Evolutionary conservation across 1,139 yeast species (phyloP).

Genomic region (Hyphopichia fennica): DNA sequence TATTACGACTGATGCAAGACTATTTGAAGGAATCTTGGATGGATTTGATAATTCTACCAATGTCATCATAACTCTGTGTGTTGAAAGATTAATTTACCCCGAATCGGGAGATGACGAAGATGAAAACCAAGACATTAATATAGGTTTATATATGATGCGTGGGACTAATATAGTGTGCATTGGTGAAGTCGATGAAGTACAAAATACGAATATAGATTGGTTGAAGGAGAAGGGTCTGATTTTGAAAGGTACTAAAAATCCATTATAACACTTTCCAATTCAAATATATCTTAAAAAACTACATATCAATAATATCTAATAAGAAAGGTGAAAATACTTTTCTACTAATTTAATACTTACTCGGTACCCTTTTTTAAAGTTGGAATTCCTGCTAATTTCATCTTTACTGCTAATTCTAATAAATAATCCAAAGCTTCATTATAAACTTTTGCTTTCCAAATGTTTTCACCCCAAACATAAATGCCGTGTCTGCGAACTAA

Average conservation of each 20-base stretch:
- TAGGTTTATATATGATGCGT: slow-evolving; percentile 71
- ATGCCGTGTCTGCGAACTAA: slow-evolving; percentile 92
- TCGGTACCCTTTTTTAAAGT: not conserved
- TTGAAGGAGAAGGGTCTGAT: slow-evolving; percentile 38
- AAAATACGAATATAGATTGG: slow-evolving; percentile 55
- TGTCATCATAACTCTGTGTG: slow-evolving; percentile 60
- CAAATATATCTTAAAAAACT: not conserved
- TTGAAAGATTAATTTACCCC: slow-evolving; percentile 49
- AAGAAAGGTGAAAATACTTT: too few relatives aligned
- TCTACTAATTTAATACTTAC: too few relatives aligned
- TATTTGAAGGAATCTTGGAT: slow-evolving; percentile 68
- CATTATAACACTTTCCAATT: slow-evolving; percentile 25
- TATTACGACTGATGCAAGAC: slow-evolving; percentile 81
- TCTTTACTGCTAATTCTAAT: slow-evolving; percentile 79
- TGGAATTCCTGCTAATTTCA: slow-evolving; percentile 64
- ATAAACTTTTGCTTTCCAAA: slow-evolving; percentile 90
- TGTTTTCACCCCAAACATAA: slow-evolving; percentile 91
- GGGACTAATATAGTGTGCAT: slow-evolving; percentile 82
- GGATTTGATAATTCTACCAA: slow-evolving; percentile 86
- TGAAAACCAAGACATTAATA: slow-evolving; percentile 45
- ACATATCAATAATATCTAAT: too few relatives aligned
- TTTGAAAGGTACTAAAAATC: slow-evolving; percentile 45
- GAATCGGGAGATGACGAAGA: slow-evolving; percentile 38
- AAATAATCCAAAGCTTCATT: slow-evolving; percentile 92
- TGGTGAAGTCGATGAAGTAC: slow-evolving; percentile 64